Evolutionary conservation across 1,139 yeast genomes (phyloP), one percentile per base, ranked within the genome.

Genomic region (Candida tropicalis): DNA sequence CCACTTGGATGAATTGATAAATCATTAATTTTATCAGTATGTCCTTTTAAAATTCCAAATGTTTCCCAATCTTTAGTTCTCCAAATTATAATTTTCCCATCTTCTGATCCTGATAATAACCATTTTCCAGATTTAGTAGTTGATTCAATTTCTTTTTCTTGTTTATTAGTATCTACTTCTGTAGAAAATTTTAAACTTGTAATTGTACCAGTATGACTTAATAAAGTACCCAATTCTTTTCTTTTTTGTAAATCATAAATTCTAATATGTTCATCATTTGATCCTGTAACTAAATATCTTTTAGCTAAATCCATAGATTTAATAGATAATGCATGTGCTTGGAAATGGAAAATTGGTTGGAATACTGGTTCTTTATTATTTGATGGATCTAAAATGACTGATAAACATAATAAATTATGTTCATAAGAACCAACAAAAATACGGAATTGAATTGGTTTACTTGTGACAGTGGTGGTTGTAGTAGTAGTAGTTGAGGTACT

Each of bases 21-120:
- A 62, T 89, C 98, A 55, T 85, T 86, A 33, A 95, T 78, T 44
- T 84, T 74, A 22, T 81, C 90, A 22, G 73, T 73, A 62, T 90
- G 97, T 4, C 97, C 97, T 65, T 90, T 90, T 61, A 95, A 71
- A 20, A 84, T 83, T 2, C 95, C 96, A 60, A 89, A 83, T 39
- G 83, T 77, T 60, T 93, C 98, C 99, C 99, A 93, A 64, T 95
- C 99, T 60, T 88, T 89, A 5, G 95, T 86, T 64, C 99, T 77
- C 99, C 99, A 93, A 41, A 93, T 79, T 48, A 89, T 81, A 42
- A 95, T 84, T 50, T 82, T 85, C 32, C 97, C 96, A 61, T 93
- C 99, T 43, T 87, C 96, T 4, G 93, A 87, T 0, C 95, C 96
- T 13, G 95, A 85, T 35, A 95, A 66, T 38, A 93, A 72, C 98